Evolutionary conservation across 257 asterid genomes (phyloP), one percentile per base, ranked within the genome.

Genomic region (Gentiana straminea): DNA sequence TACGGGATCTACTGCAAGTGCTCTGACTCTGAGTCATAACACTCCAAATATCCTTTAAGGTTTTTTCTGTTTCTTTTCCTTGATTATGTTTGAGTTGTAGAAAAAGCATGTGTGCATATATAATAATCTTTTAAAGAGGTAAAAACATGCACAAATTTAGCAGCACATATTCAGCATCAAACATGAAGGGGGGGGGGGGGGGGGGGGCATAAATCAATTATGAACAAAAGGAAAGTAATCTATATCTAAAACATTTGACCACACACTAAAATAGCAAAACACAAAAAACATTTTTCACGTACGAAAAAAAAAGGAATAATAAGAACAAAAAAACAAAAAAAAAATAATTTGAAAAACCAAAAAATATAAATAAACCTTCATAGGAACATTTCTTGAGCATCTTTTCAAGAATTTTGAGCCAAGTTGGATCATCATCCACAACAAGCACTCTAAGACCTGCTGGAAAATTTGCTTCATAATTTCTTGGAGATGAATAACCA

Each of bases 401-500:
- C 81, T 83, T 91, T 33, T 91, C 98, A 51, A 91, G 94, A 80
- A 91, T 91, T 82, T 83, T 87, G 70, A 91, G 74, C 96, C 98
- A 91, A 1, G 97, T 91, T 13, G 94, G 94, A 72, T 87, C 98
- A 75, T 87, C 98, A 59, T 91, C 98, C 15, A 91, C 98, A 38
- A 91, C 97, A 13, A 91, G 97, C 36, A 91, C 97, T 63, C 97
- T 70, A 9, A 91, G 74, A 35, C 98, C 98, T 52, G 90, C 93
- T 60, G 98, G 98, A 66, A 91, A 91, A 51, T 70, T 44, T 3
- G 83, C 96, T 24, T 24, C 24, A 24, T 24, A 24, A 59, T 70
- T 41, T 69, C 86, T 74, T 39, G 89, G 78, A 41, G 94, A 79
- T 39, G 84, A 74, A 73, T 83, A 86, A 64, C 84, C 91, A 43